Evolutionary conservation across 768 basidiomycete species (phyloP).

Genomic region (Lentinula boryana): DNA sequence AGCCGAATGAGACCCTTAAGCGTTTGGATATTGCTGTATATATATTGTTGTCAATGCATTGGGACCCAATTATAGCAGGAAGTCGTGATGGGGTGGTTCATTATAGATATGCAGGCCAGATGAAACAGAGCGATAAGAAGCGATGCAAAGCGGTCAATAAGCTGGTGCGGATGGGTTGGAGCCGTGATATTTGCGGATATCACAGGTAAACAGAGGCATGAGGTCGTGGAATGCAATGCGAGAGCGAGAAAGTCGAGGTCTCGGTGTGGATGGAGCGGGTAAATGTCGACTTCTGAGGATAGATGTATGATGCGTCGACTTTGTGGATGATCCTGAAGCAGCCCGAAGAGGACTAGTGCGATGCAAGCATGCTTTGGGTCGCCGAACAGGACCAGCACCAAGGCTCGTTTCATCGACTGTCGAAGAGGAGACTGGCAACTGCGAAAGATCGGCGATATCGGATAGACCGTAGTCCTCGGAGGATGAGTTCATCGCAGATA

Average conservation of each 20-base stretch:
- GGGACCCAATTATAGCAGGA: neutral
- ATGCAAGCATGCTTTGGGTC: conserved; percentile 38
- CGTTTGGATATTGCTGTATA: neutral
- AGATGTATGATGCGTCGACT: neutral
- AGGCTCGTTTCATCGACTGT: conserved; percentile 17
- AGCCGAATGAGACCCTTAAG: neutral
- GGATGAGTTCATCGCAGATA: conserved; percentile 47
- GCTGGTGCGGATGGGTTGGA: conserved; percentile 3
- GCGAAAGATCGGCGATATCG: conserved; percentile 65
- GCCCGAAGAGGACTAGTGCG: conserved; percentile 7
- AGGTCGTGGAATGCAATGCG: conserved; percentile 5
- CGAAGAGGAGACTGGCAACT: conserved; percentile 29
- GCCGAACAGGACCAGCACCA: conserved; percentile 51
- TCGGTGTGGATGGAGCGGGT: neutral
- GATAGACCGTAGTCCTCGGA: conserved; percentile 34
- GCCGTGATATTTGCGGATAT: neutral
- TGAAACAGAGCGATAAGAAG: neutral
- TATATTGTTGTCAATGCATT: neutral
- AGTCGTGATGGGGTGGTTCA: neutral
- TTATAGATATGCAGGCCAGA: neutral
- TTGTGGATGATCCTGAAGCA: neutral
- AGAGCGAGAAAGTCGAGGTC: neutral
- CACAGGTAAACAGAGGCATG: conserved; percentile 7
- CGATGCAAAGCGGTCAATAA: conserved; percentile 2
- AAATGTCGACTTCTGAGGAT: neutral